Conservation (phyloP, 2,329 filamentous ascomycete genomes). For the Pleoardoris graminearum region DNA sequence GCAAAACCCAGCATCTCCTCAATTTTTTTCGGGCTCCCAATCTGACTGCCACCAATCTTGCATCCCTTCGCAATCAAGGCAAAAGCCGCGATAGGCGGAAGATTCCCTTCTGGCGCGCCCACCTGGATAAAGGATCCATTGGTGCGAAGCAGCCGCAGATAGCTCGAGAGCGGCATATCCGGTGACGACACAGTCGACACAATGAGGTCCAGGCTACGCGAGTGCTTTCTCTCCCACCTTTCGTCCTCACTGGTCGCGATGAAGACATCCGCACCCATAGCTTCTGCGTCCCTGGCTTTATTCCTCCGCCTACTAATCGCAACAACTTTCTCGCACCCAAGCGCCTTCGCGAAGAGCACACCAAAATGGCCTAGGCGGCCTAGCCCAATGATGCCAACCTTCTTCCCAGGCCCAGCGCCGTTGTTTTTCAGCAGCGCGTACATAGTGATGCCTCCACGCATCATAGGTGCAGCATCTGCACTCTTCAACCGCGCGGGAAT, state of each 20-base stretch:
- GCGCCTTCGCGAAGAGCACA: constrained; percentile 69
- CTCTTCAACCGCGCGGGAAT: constrained; percentile 57
- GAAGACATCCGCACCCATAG: constrained; percentile 68
- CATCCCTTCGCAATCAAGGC: constrained; percentile 61
- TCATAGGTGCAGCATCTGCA: constrained; percentile 66
- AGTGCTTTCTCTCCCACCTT: constrained; percentile 63
- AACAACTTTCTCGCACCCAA: constrained; percentile 69
- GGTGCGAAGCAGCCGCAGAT: constrained; percentile 63
- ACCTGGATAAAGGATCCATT: constrained; percentile 69
- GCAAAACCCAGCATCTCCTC: constrained; percentile 65
- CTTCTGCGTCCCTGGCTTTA: constrained; percentile 64
- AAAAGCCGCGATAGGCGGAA: constrained; percentile 60
- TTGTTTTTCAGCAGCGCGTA: constrained; percentile 70
- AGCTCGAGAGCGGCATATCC: constrained; percentile 66
- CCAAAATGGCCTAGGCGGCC: constrained; percentile 76
- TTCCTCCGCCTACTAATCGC: constrained; percentile 63
- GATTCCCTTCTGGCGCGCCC: constrained; percentile 64
- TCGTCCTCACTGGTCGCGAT: constrained; percentile 63
- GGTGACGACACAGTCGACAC: constrained; percentile 61
- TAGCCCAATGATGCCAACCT: constrained; percentile 71
- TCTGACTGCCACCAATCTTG: constrained; percentile 50
- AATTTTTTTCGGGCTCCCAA: constrained; percentile 62
- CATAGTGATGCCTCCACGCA: constrained; percentile 77
- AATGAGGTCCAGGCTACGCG: constrained; percentile 63
- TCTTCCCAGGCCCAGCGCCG: constrained; percentile 69